Conservation (phyloP, 2,329 filamentous ascomycete genomes). For the Cladorrhinum sp. region DNA sequence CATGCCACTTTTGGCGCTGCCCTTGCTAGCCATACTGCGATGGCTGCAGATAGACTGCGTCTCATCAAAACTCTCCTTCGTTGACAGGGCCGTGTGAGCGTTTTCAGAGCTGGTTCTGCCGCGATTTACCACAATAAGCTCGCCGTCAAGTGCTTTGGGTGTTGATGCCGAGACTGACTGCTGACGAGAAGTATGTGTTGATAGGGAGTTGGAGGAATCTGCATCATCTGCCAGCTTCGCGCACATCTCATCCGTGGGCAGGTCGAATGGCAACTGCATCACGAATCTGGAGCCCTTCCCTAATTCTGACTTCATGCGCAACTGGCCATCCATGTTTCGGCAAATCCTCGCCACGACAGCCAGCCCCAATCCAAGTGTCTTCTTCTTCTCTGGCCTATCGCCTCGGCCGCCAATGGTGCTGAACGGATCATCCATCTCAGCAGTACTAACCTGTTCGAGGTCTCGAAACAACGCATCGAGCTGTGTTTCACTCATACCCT, state of each 20-base stretch:
- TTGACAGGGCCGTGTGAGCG: conserved; percentile 20
- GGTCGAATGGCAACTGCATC: conserved; percentile 71
- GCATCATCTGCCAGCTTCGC: neutral
- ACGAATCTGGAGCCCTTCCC: conserved; percentile 81
- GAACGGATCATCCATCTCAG: conserved; percentile 33
- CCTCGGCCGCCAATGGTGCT: conserved; percentile 28
- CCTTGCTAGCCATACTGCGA: conserved; percentile 46
- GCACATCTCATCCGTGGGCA: conserved; percentile 47
- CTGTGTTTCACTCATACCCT: conserved; percentile 50
- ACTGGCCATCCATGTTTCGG: conserved; percentile 85
- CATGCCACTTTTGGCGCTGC: conserved; percentile 46
- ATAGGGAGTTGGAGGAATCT: neutral
- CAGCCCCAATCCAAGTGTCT: conserved; percentile 74
- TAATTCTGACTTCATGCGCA: conserved; percentile 79
- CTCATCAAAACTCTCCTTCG: conserved; percentile 38
- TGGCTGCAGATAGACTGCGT: conserved; percentile 40
- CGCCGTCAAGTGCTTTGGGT: conserved; percentile 41
- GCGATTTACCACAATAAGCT: conserved; percentile 61
- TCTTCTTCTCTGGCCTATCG: conserved; percentile 32
- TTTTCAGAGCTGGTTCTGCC: conserved; percentile 29
- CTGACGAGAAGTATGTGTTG: neutral
- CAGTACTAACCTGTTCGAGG: conserved; percentile 55
- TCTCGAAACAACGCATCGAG: conserved; percentile 58
- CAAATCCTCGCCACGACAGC: conserved; percentile 83
- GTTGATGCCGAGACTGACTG: conserved; percentile 31